Conservation (phyloP, 2,329 filamentous ascomycete genomes). For the Alternaria tenuissima region DNA sequence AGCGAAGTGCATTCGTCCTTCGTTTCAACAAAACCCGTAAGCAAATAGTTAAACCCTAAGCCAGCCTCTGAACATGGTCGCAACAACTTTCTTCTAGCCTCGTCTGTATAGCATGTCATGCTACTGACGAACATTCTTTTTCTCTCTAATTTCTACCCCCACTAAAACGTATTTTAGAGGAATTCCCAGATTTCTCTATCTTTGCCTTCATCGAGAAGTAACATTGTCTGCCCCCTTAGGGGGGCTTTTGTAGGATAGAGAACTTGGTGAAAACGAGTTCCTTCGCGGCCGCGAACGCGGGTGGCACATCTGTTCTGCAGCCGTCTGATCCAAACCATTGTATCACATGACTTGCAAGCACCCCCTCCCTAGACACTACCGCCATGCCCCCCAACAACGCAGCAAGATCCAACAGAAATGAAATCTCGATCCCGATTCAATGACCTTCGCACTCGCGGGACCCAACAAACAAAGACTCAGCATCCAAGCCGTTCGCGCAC, state of each 20-base stretch:
- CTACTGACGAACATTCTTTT: too few relatives aligned
- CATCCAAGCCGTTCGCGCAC: not conserved
- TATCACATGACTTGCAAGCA: not conserved
- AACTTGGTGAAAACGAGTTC: too few relatives aligned
- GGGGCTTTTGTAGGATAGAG: too few relatives aligned
- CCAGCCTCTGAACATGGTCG: not conserved
- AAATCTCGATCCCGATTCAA: not conserved
- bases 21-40: too few relatives aligned
- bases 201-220: too few relatives aligned
- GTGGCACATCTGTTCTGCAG: not conserved
- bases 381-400: not conserved
- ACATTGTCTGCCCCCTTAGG: too few relatives aligned
- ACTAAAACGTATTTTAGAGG: too few relatives aligned
- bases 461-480: not conserved
- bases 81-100: not conserved
- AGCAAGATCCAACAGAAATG: not conserved
- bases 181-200: too few relatives aligned
- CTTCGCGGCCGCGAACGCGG: not conserved
- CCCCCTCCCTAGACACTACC: not conserved
- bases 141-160: too few relatives aligned
- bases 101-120: not conserved
- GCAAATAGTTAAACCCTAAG: not conserved
- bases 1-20: too few relatives aligned
- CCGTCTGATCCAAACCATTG: not conserved
- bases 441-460: not conserved